These are phyloP conservation scores for Ailanthus altissimus DNA, from an alignment of 345 rosid genomes.

Conservation along the genomic window DNA sequence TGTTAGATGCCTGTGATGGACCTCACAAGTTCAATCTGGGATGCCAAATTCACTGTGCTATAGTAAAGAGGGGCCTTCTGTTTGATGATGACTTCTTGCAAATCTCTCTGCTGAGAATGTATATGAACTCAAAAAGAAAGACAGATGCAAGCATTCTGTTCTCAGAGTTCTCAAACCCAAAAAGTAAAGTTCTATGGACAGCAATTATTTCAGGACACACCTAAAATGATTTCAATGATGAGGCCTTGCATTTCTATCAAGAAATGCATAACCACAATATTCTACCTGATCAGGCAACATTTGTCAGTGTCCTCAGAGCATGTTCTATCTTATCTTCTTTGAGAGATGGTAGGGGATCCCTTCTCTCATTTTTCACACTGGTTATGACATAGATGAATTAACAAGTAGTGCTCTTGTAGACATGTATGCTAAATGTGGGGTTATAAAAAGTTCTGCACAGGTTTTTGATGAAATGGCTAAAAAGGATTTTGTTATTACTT, in stretches of 20 bases:
- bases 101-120: conserved; percentile 75
- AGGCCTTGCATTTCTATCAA: conserved; percentile 60
- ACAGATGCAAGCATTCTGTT: conserved; percentile 61
- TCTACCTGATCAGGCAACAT: conserved; percentile 88
- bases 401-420: conserved; percentile 76
- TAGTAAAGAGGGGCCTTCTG: conserved; percentile 57
- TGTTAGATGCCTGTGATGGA: conserved; percentile 77
- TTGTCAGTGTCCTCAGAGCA: conserved; percentile 79
- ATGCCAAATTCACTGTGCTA: conserved; percentile 63
- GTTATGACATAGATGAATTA: conserved; percentile 69
- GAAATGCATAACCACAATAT: conserved; percentile 62
- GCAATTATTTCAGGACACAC: conserved; percentile 79
- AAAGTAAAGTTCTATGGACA: conserved; percentile 72
- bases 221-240: conserved; percentile 67
- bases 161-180: conserved; percentile 58
- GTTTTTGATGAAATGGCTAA: conserved; percentile 61
- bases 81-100: conserved; percentile 68
- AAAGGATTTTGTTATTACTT: conserved; percentile 58
- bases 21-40: conserved; percentile 57
- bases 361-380: conserved; percentile 65
- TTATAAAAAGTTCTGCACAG: conserved; percentile 59
- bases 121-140: conserved; percentile 58
- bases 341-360: conserved; percentile 68
- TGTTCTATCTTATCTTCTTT: conserved; percentile 69
- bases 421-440: conserved; percentile 99